Percentiles rank a stretch among this genome's conserved stretches.
These are phyloP conservation scores for Arabis alpina DNA, from an alignment of 345 rosid species.

Conservation along the genomic window DNA sequence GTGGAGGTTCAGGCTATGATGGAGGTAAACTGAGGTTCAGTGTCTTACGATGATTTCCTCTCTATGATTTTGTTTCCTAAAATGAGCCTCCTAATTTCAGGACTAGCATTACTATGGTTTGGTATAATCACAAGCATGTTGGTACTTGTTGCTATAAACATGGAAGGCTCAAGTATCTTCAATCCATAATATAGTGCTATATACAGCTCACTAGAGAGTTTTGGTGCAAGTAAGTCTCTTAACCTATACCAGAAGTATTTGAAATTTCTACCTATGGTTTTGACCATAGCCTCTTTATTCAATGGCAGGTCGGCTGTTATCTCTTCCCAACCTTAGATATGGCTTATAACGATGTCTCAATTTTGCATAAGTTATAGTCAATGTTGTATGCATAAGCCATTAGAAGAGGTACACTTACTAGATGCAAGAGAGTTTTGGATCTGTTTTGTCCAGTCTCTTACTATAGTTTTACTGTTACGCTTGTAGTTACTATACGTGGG, in stretches of 20 bases:
- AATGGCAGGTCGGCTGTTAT: slow-evolving; percentile 40
- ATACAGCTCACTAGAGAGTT: slow-evolving; percentile 10
- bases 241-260: slow-evolving; percentile 11
- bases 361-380: not conserved
- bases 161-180: slow-evolving; percentile 69
- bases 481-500: slow-evolving; percentile 16
- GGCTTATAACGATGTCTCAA: slow-evolving; percentile 30
- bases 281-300: slow-evolving; percentile 9
- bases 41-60: slow-evolving; percentile 7
- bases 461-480: slow-evolving; percentile 7
- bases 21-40: slow-evolving; percentile 20
- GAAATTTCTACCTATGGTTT: slow-evolving; percentile 10
- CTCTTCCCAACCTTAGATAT: slow-evolving; percentile 20
- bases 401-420: slow-evolving; percentile 44
- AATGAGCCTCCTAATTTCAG: slow-evolving; percentile 47
- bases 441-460: slow-evolving; percentile 11
- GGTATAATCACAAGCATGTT: slow-evolving; percentile 63
- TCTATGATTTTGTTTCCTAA: not conserved
- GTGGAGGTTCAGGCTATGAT: slow-evolving; percentile 5
- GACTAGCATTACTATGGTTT: slow-evolving; percentile 69
- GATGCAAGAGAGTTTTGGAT: slow-evolving; percentile 43
- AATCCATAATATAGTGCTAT: slow-evolving; percentile 58
- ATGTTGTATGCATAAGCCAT: slow-evolving; percentile 39
- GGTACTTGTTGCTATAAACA: slow-evolving; percentile 63
- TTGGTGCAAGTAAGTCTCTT: slow-evolving; percentile 45